Evolutionary conservation across 1,284 basidiomycete species (phyloP).

Genomic region (Peniophora sp.): DNA sequence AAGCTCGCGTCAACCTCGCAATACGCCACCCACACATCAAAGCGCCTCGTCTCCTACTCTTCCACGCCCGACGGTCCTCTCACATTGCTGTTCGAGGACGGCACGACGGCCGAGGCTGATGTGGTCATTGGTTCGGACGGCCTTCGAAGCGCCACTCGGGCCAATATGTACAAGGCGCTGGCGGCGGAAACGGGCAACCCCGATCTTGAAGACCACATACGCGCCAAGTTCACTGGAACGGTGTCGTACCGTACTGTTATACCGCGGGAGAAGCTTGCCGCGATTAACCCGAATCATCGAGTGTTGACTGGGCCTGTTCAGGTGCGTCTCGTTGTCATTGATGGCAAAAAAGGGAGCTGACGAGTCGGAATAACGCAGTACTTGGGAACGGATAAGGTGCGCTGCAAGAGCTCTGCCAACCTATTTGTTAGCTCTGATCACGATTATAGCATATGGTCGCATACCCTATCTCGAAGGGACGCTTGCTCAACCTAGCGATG

Average conservation of each 20-base stretch:
- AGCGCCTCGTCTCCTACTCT: conserved; percentile 30
- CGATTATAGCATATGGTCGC: conserved; percentile 31
- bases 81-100: conserved; percentile 35
- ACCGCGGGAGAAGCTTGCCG: conserved; percentile 24
- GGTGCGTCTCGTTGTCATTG: conserved; percentile 20
- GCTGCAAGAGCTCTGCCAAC: too few relatives aligned
- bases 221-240: conserved; percentile 32
- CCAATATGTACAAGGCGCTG: conserved; percentile 15
- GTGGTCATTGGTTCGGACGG: conserved; percentile 46
- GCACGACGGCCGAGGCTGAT: conserved; percentile 33
- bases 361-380: conserved; percentile 26
- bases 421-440: not conserved
- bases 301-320: conserved; percentile 24
- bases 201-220: conserved; percentile 13
- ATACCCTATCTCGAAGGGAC: conserved; percentile 35
- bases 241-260: conserved; percentile 32
- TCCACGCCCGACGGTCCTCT: conserved; percentile 16
- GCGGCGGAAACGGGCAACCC: conserved; percentile 10
- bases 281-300: conserved; percentile 24
- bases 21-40: conserved; percentile 25
- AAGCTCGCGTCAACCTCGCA: conserved; percentile 18
- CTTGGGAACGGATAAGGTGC: conserved; percentile 27
- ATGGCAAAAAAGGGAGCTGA: not conserved
- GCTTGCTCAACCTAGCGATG: conserved; percentile 34
- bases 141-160: conserved; percentile 23